These are phyloP conservation scores for Moesziomyces aphidis DNA, from an alignment of 1,284 basidiomycete species.

Conservation along the genomic window DNA sequence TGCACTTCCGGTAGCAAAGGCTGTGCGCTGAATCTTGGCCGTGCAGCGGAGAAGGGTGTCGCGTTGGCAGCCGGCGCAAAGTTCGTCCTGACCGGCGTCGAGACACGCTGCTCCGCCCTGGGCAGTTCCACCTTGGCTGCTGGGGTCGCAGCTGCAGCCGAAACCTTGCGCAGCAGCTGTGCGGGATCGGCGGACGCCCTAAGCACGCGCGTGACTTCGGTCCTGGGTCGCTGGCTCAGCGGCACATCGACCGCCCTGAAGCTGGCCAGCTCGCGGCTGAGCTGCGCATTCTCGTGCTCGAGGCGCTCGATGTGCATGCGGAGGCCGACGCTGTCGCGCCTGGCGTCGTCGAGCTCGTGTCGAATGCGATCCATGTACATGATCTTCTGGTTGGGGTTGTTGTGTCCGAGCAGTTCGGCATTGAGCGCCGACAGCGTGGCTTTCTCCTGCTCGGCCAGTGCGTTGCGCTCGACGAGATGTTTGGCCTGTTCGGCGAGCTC, in stretches of 20 bases:
- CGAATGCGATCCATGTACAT: slow-evolving; percentile 46
- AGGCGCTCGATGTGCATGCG: slow-evolving; percentile 27
- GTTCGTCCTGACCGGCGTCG: slow-evolving; percentile 17
- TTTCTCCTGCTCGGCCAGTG: slow-evolving; percentile 36
- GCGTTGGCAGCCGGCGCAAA: slow-evolving; percentile 7
- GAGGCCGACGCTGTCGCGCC: slow-evolving; percentile 28
- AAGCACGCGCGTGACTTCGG: slow-evolving; percentile 30
- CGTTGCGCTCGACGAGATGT: slow-evolving; percentile 35
- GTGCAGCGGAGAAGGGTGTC: slow-evolving; percentile 24
- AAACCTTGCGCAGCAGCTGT: slow-evolving; percentile 30
- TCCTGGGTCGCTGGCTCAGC: slow-evolving; percentile 31
- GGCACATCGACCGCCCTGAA: slow-evolving; percentile 45
- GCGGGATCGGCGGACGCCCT: slow-evolving; percentile 21
- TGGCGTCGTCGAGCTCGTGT: slow-evolving; percentile 32
- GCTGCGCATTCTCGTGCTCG: slow-evolving; percentile 10
- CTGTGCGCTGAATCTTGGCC: slow-evolving; percentile 21
- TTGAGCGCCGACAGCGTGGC: slow-evolving; percentile 33
- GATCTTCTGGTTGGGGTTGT: slow-evolving; percentile 48
- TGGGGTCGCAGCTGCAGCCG: slow-evolving; percentile 3
- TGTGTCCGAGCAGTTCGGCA: slow-evolving; percentile 41
- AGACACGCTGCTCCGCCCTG: background rate
- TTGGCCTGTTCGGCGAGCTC: slow-evolving; percentile 36
- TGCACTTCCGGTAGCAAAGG: slow-evolving; percentile 24
- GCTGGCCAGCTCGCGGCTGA: slow-evolving; percentile 24
- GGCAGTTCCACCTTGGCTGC: background rate